Evolutionary conservation across 441 rosid genomes (phyloP).

Genomic region (Corymbia calophylla): DNA sequence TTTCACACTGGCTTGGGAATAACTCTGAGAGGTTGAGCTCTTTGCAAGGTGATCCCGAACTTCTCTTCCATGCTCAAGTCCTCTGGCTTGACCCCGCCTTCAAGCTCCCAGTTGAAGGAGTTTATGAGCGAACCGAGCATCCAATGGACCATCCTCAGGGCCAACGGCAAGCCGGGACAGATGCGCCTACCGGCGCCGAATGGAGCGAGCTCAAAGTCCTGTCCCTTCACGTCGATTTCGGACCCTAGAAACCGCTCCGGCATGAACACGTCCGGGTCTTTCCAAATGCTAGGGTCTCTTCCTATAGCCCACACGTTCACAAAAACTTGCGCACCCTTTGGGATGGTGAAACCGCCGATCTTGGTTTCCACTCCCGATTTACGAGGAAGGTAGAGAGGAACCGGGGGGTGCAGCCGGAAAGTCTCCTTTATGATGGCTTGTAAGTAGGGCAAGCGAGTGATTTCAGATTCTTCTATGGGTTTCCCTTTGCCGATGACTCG

Average conservation of each 20-base stretch:
- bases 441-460: slow-evolving; percentile 13
- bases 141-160: neutral
- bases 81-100: neutral
- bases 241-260: slow-evolving; percentile 48
- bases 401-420: slow-evolving; percentile 32
- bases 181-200: neutral
- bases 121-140: neutral
- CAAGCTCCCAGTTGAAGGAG: neutral
- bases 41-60: neutral
- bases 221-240: slow-evolving; percentile 1
- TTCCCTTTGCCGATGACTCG: slow-evolving; percentile 13
- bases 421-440: slow-evolving; percentile 36
- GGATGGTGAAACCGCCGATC: slow-evolving; percentile 10
- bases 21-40: neutral
- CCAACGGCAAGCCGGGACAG: neutral
- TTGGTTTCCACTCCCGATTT: slow-evolving; percentile 1
- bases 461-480: slow-evolving; percentile 18
- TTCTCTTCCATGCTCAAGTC: neutral
- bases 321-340: slow-evolving; percentile 7
- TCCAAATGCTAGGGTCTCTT: slow-evolving; percentile 36
- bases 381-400: slow-evolving; percentile 14
- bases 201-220: slow-evolving; percentile 4
- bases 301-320: slow-evolving; percentile 50
- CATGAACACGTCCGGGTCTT: slow-evolving; percentile 21
- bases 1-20: neutral